A percentile compares a stretch with the other conserved stretches of the same genome.
Conservation (phyloP, 2,329 filamentous ascomycete genomes). For the Microdochium bolleyi region DNA sequence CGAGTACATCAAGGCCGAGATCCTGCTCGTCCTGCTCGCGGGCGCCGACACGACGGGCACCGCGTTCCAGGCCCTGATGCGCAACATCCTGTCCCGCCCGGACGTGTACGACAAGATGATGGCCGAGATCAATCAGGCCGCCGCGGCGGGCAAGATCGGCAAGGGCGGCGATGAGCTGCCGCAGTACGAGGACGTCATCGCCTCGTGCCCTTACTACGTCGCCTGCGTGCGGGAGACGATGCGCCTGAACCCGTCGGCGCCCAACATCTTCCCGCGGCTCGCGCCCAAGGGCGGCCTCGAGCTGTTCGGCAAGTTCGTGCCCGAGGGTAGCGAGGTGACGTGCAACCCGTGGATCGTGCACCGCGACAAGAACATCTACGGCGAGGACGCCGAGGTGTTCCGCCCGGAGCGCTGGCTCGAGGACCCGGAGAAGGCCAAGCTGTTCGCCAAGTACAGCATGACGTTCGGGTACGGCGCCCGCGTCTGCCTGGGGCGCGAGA, state of each 20-base stretch:
- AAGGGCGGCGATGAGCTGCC: constrained; percentile 14
- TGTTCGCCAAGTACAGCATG: constrained; percentile 38
- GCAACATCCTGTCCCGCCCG: constrained; percentile 28
- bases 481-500: constrained; percentile 38
- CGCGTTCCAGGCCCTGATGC: constrained; percentile 37
- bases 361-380: constrained; percentile 30
- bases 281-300: constrained; percentile 21
- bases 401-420: constrained; percentile 39
- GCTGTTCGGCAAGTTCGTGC: constrained; percentile 21
- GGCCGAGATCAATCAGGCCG: constrained; percentile 32
- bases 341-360: constrained; percentile 38
- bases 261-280: constrained; percentile 40
- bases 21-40: constrained; percentile 41
- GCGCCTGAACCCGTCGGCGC: constrained; percentile 39
- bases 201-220: constrained; percentile 35
- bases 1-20: constrained; percentile 44
- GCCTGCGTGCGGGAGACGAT: constrained; percentile 42
- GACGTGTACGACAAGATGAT: constrained; percentile 36
- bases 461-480: constrained; percentile 40
- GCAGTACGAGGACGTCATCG: constrained; percentile 32
- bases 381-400: constrained; percentile 33
- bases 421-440: constrained; percentile 26
- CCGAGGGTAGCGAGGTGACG: constrained; percentile 31
- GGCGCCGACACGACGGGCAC: constrained; percentile 45
- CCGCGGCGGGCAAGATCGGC: constrained; percentile 19